Base-by-base conservation (phyloP, 2,329 filamentous ascomycete species). In the Neonectria faginata region DNA sequence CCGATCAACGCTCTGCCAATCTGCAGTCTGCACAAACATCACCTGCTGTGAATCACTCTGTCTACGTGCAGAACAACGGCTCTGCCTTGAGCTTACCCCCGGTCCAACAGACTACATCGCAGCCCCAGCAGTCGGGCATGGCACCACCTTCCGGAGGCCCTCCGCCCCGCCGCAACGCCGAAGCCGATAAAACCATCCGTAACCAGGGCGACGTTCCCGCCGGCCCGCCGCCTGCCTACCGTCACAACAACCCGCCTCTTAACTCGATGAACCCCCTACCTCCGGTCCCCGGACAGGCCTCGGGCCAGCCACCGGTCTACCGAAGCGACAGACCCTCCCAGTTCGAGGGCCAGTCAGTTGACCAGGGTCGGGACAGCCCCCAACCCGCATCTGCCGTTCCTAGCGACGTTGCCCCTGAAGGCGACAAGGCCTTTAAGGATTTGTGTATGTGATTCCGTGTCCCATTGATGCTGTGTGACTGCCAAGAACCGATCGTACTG, bases 401-500 rank as follows among this genome's bases (percentile, higher is more conserved):
- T 22, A 64, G 73, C 44, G 83, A 83, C 8, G 39, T 20, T 20
- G 75, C 76, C 12, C 72, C 77, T 10, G 85, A 87, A 22, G 76
- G 80, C 3, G 86, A 88, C 25, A 88, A 88, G 75, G 79, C 82
- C 45, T 83, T 87, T 65, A 88, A 88, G 67, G 86, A 88, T 58
- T 75, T 89, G 50, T 76, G 86, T 89, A 82, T 67, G 83, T 78
- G 41, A 63, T 65, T 65, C 25, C 39, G 7, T 7, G 1, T 22
- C 12, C 20, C 27, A 27, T 3, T 31, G 33, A n/a, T 29, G 18
- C 2, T 16, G 10, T 11, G 16, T 27, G 14, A 31, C 22, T 5
- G 10, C 3, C 10, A 12, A 47, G n/a, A 18, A n/a, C 14, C 42
- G 7, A n/a, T 4, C 47, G 52, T 57, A 53, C 61, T 67, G 29